Base-by-base conservation (phyloP, 148 eudicot genomes). In the Silene conica region DNA sequence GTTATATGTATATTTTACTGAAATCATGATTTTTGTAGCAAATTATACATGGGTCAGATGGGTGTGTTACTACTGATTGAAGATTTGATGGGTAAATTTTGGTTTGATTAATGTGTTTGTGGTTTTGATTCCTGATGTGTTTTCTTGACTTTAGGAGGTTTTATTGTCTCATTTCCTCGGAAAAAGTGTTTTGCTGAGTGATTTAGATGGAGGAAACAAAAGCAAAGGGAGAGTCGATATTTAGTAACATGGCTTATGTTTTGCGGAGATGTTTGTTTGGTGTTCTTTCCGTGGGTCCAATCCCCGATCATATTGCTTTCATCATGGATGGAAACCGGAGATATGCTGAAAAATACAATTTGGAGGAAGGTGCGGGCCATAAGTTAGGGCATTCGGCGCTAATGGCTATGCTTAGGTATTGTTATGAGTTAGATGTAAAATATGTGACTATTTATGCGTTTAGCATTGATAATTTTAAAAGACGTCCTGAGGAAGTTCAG, bases 261-360 rank as follows among this genome's bases (percentile, higher is more conserved):
- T 50, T 76, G 16, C 75, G 89, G 57, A 82, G 68, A 77, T 85
- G 82, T 70, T 52, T 90, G 13, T 83, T 86, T 71, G 59, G 80
- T 26, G 70, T 85, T 59, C 86, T 88, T 56, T 83, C 85, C 1
- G 21, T 68, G 25, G 90, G 89, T 23, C 87, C 90, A 8, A 79
- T 88, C 31, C 96, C 96, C 0, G 50, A 71, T 61, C 96, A 88
- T 82, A 79, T 90, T 45, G 92, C 92, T 19, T 86, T 90, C 77
- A 88, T 90, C 34, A 83, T 90, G 86, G 96, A 90, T 68, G 92
- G 96, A 48, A 90, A 90, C 74, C 82, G 96, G 76, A 86, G 96
- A 77, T 90, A 83, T 54, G 80, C 87, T 12, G 87, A 81, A 82
- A 86, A 81, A 72, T 69, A 60, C 71, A 86, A 85, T 22, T 56